These are phyloP conservation scores for Xylaria telfairii DNA, from an alignment of 495 filamentous ascomycete species.

Conservation along the genomic window DNA sequence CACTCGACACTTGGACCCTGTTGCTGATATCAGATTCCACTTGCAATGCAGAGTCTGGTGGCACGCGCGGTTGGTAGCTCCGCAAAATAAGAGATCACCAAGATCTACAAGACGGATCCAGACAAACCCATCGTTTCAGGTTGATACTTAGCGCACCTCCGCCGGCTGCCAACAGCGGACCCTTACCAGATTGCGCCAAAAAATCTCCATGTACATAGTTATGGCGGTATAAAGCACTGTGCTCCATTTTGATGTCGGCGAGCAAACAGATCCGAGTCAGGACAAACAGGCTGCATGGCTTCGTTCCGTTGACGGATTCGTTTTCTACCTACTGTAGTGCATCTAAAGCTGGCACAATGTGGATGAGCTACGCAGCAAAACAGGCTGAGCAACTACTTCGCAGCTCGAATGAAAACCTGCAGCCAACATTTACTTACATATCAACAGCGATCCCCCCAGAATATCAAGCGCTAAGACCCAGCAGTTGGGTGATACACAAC, in stretches of 20 bases:
- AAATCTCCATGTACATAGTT: too few species aligned
- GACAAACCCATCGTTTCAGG: conserved; percentile 11
- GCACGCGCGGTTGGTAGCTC: conserved; percentile 9
- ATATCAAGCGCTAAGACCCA: neutral
- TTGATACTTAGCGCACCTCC: conserved; percentile 11
- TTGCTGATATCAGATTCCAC: neutral
- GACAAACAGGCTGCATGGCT: neutral
- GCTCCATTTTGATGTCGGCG: neutral
- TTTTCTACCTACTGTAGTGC: neutral
- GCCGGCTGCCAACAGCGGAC: conserved; percentile 10
- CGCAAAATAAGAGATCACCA: conserved; percentile 20
- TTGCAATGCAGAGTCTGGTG: neutral
- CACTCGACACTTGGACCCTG: neutral
- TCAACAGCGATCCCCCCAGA: neutral
- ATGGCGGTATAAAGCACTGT: neutral
- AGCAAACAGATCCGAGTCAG: conserved; percentile 7
- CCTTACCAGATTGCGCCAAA: neutral
- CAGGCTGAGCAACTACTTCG: neutral
- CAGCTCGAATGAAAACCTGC: neutral
- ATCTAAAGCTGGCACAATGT: neutral
- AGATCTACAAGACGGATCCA: conserved; percentile 5
- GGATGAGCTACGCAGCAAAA: neutral
- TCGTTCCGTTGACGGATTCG: neutral
- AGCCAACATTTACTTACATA: neutral
- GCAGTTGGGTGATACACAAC: neutral